phyloP scores from a whole-genome alignment of 2,329 filamentous ascomycete species.

The Cordyceps javanica region DNA sequence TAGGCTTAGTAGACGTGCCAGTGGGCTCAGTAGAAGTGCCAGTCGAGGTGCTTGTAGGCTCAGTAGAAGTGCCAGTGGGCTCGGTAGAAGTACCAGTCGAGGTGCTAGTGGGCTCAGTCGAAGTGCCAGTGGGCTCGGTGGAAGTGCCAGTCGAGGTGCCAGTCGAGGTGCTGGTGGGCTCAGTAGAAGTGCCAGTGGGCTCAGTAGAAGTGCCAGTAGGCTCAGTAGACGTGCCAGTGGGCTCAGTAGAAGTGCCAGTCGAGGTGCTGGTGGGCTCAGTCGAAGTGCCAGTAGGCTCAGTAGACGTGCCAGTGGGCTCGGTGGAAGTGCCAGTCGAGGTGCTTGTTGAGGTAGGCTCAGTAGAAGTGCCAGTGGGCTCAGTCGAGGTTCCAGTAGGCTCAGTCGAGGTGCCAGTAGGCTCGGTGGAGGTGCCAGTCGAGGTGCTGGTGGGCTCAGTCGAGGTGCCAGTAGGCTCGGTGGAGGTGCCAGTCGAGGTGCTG shows the following conservation, averaged over 20 bases:
- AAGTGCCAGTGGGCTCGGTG: constrained; percentile 8
- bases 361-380: background rate
- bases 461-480: background rate
- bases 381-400: background rate
- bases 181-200: background rate
- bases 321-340: background rate
- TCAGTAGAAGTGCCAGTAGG: constrained; percentile 7
- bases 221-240: background rate
- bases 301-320: background rate
- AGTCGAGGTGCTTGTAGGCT: background rate
- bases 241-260: constrained; percentile 9
- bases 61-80: background rate
- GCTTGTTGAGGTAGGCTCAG: background rate
- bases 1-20: constrained; percentile 1
- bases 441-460: background rate
- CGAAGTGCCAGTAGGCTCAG: background rate
- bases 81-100: background rate
- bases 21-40: background rate
- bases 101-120: constrained; percentile 1
- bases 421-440: background rate
- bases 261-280: background rate
- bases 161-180: background rate
- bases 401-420: background rate
- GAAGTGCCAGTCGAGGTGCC: background rate
- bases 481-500: background rate